These are phyloP conservation scores for Mycena latifolia DNA, from an alignment of 768 basidiomycete species.

Conservation along the genomic window DNA sequence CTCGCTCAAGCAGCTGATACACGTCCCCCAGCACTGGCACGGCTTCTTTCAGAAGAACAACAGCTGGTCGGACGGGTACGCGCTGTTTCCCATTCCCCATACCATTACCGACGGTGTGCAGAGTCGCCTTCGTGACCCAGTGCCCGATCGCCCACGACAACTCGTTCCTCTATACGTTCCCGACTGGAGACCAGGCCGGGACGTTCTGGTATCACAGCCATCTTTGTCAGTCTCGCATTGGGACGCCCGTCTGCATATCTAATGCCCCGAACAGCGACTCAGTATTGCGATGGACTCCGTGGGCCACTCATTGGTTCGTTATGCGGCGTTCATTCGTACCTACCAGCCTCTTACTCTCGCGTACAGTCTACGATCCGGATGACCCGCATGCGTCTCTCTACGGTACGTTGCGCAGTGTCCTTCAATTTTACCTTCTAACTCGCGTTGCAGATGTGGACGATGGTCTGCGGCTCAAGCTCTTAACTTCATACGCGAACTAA, in stretches of 20 bases:
- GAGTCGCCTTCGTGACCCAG: conserved; percentile 19
- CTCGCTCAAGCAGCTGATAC: too few relatives aligned
- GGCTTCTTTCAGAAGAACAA: conserved; percentile 21
- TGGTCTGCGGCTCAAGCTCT: too few relatives aligned
- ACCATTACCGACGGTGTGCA: conserved; percentile 17
- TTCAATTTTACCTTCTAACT: too few relatives aligned
- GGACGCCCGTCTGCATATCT: too few relatives aligned
- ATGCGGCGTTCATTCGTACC: too few relatives aligned
- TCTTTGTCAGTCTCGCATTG: too few relatives aligned
- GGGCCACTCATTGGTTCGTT: conserved; percentile 56
- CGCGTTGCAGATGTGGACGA: too few relatives aligned
- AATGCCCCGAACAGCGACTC: too few relatives aligned
- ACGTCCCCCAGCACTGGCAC: conserved; percentile 23
- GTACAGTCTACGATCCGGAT: conserved; percentile 60
- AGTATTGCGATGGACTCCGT: conserved; percentile 54
- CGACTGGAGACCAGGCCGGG: conserved; percentile 35
- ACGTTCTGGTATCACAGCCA: conserved; percentile 57
- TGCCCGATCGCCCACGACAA: conserved; percentile 52
- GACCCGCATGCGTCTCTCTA: not conserved
- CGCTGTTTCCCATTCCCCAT: not conserved
- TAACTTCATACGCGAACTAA: too few relatives aligned
- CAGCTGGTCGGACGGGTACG: too few relatives aligned
- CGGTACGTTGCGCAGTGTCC: not conserved
- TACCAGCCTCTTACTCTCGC: too few relatives aligned
- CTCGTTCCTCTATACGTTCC: conserved; percentile 56